Conservation (phyloP, 2,329 filamentous ascomycete genomes). For the Colletotrichum sp. region DNA sequence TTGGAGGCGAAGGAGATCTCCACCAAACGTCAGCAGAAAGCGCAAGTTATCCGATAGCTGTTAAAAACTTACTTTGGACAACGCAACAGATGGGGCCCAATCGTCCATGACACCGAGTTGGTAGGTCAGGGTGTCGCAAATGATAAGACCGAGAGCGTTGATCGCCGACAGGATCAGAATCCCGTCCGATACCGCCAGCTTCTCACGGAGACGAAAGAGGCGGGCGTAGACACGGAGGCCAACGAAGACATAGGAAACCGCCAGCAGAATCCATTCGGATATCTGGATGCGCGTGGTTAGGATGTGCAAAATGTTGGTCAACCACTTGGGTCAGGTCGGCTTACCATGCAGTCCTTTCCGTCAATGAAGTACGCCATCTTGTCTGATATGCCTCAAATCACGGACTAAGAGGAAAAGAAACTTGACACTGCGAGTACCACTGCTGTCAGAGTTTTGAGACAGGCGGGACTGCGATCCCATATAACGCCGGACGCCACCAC, state of each 20-base stretch:
- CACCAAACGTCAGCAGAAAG: not conserved
- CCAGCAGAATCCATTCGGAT: constrained; percentile 37
- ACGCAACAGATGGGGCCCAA: constrained; percentile 30
- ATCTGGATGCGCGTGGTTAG: constrained; percentile 23
- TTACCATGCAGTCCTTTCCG: constrained; percentile 29
- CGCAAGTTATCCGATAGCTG: fast-evolving
- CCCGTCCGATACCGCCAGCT: constrained; percentile 32
- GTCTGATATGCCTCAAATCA: not conserved
- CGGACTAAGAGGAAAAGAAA: not conserved
- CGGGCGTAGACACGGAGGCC: constrained; percentile 35
- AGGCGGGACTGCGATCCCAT: not conserved
- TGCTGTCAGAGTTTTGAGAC: not conserved
- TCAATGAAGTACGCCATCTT: constrained; percentile 27
- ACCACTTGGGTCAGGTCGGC: not conserved
- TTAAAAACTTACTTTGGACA: constrained; percentile 34
- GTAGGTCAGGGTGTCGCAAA: constrained; percentile 38
- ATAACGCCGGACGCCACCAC: not conserved
- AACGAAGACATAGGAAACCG: constrained; percentile 30
- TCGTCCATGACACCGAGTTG: constrained; percentile 34
- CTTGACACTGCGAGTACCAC: not conserved
- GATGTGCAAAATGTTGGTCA: no score
- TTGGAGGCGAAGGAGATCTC: constrained; percentile 39
- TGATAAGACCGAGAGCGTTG: constrained; percentile 35
- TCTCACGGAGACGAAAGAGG: constrained; percentile 32
- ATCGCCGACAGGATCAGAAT: constrained; percentile 32